These are phyloP conservation scores for Dendrobium huoshanense DNA, from an alignment of 106 monocot genomes.

Conservation along the genomic window DNA sequence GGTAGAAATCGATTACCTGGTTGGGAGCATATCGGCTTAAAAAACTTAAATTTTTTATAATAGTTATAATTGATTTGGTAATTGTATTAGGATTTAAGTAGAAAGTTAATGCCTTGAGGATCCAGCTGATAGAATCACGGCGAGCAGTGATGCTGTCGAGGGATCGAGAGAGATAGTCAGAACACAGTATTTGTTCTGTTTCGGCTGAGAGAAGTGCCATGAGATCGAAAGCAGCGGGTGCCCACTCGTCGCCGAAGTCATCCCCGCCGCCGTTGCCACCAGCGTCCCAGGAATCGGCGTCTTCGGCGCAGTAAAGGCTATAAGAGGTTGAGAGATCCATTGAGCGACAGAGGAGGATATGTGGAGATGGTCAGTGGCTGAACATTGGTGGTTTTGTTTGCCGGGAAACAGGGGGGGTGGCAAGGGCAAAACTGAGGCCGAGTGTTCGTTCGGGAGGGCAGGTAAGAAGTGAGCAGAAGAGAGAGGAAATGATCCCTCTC, in stretches of 20 bases:
- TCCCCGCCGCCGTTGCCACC: background rate
- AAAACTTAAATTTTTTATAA: background rate
- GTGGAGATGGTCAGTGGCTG: background rate
- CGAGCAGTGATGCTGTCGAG: conserved; percentile 41
- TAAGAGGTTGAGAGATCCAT: background rate
- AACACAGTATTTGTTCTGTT: conserved; percentile 23
- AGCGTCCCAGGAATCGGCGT: conserved; percentile 16
- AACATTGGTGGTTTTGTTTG: background rate
- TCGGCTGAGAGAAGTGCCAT: conserved; percentile 35
- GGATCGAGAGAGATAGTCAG: conserved; percentile 31
- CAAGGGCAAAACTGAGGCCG: background rate
- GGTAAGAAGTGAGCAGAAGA: conserved; percentile 11
- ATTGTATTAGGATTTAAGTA: too few species aligned
- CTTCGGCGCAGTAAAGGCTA: conserved; percentile 25
- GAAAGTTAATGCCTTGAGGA: conserved; percentile 41
- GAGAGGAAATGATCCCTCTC: conserved; percentile 13
- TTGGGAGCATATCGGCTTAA: background rate
- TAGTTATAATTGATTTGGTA: background rate
- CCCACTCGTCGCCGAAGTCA: conserved; percentile 13
- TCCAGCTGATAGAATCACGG: conserved; percentile 58
- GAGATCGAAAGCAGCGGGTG: background rate
- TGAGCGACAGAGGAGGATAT: background rate
- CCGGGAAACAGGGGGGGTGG: background rate
- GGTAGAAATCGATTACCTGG: conserved; percentile 46
- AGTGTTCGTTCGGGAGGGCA: conserved; percentile 7